Evolutionary conservation across 2,329 filamentous ascomycete genomes (phyloP).

Genomic region (Anthostomella pinea): DNA sequence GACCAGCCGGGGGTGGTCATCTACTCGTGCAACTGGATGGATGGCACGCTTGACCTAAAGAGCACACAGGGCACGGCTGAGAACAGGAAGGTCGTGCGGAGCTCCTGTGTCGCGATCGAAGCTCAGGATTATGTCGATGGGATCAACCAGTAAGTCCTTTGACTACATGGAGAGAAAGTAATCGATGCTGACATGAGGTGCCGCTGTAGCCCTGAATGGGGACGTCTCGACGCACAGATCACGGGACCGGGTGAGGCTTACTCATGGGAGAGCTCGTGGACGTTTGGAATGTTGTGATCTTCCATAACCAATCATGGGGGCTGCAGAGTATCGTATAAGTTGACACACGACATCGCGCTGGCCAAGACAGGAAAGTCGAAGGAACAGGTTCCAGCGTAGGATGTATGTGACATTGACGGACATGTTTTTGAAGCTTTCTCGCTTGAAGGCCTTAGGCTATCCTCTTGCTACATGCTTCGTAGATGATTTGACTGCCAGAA

Average conservation of each 20-base stretch:
- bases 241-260: slow-evolving; percentile 40
- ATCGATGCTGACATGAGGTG: slow-evolving; percentile 15
- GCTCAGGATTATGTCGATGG: slow-evolving; percentile 75
- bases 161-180: slow-evolving; percentile 1
- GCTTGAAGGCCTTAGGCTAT: no score
- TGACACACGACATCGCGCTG: no score
- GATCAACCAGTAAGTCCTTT: slow-evolving; percentile 59
- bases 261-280: slow-evolving; percentile 45
- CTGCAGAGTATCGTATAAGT: no score
- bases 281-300: slow-evolving; percentile 36
- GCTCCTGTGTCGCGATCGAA: slow-evolving; percentile 73
- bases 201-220: slow-evolving; percentile 41
- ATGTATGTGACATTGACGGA: no score
- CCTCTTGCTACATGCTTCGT: no score
- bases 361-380: no score
- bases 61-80: slow-evolving; percentile 53
- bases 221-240: slow-evolving; percentile 38
- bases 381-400: no score
- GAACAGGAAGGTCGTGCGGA: slow-evolving; percentile 49
- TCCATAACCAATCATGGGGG: no score
- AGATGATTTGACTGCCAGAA: no score
- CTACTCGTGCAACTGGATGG: slow-evolving; percentile 63
- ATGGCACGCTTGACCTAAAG: slow-evolving; percentile 52
- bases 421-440: no score
- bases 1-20: slow-evolving; percentile 71